Base-by-base conservation (phyloP, 2,329 filamentous ascomycete genomes). In the Elsinoe perseae region DNA sequence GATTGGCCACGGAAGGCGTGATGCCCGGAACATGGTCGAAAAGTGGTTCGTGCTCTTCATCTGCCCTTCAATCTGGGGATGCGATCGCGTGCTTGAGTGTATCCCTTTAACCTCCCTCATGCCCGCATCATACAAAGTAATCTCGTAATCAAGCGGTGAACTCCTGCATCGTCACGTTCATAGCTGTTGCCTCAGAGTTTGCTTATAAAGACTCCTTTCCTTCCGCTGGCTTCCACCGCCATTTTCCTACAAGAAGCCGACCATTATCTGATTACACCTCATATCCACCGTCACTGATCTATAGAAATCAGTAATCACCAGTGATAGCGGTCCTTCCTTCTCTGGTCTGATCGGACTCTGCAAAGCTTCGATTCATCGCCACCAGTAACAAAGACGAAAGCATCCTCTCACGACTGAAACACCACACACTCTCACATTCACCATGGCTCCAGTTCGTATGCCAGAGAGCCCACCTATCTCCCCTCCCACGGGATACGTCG, bases 401-500 rank as follows among this genome's bases (percentile, higher is more conserved):
- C 48, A 21, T 25, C 20, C 30, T 34, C 48, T 12, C 30, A 50
- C 32, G 4, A 18, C 30, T 32, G 12, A 28, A 25, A 25, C 28
- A 34, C 6, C 43, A 40, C 25, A 38, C 43, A 40, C 25, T 21
- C 50, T 34, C 50, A 53, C 34, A 27, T 38, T 34, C 36, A 55
- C 20, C 18, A 43, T 48, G 34, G 36, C 50, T 16, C 50, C 56
- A 20, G 38, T 54, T 28, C 32, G 21, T 8, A 57, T 56, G 54
- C 44, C 50, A 25, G 46, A 66, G 54, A 69, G 68, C 28, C 68
- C 68, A 40, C 68, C 68, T 32, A 64, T 64, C 42, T 69, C 68
- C 23, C 68, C 68, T n/a, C 68, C 68, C n/a, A 61, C 62, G 10
- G 68, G 68, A 50, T 68, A 69, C 54, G 61, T 62, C n/a, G 68